A percentile compares a stretch with the other conserved stretches of the same genome.
phyloP scores from a whole-genome alignment of 2,329 filamentous ascomycete genomes.

The Diaporthe citriasiana region DNA sequence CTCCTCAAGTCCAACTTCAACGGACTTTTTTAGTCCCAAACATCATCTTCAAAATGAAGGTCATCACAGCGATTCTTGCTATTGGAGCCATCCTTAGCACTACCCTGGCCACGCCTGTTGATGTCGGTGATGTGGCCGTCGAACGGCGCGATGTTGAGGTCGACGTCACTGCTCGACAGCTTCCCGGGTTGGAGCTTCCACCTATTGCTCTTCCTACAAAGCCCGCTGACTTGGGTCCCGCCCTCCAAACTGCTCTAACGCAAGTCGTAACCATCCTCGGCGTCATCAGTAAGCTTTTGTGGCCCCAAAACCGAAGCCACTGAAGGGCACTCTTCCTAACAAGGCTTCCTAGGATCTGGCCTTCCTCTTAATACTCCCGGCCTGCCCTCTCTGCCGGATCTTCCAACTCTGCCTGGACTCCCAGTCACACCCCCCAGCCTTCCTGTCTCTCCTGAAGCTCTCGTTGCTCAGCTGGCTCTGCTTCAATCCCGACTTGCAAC shows the following conservation, averaged over 20 bases:
- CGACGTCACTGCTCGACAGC: neutral
- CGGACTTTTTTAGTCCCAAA: neutral
- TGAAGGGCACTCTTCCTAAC: neutral
- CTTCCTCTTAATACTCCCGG: neutral
- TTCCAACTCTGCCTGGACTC: neutral
- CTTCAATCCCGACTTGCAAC: neutral
- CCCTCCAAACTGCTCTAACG: neutral
- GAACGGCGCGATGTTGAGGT: neutral
- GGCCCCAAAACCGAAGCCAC: neutral
- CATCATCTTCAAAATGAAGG: neutral
- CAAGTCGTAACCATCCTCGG: neutral
- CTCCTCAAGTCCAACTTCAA: neutral
- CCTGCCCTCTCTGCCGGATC: neutral
- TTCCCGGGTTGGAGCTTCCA: neutral
- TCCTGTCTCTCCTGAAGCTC: neutral
- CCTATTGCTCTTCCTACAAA: neutral
- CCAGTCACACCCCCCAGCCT: neutral
- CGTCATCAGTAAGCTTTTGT: neutral
- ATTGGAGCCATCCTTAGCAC: neutral
- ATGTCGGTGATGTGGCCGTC: neutral
- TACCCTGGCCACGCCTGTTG: constrained; percentile 1
- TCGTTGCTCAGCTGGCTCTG: neutral
- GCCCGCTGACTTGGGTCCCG: neutral
- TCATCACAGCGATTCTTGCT: neutral
- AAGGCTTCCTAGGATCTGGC: neutral